phyloP scores from a whole-genome alignment of 129 eudicot genomes.

The Flaveria brownii region DNA sequence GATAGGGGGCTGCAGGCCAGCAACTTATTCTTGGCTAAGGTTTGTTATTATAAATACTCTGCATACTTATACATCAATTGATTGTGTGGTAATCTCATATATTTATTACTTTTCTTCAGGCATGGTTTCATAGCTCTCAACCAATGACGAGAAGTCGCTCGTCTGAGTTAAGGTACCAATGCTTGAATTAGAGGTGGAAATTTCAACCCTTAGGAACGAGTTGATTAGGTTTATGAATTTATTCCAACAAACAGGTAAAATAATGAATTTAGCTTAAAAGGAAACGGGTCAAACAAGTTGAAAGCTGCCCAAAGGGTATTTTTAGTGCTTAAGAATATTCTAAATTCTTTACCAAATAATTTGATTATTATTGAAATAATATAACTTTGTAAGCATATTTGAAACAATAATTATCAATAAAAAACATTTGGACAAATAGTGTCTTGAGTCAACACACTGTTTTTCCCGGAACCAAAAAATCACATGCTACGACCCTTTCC shows the following conservation, averaged over 20 bases:
- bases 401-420: background rate
- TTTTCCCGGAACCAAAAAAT: background rate
- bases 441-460: background rate
- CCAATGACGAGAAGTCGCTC: slow-evolving; percentile 97
- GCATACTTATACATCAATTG: background rate
- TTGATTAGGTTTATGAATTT: slow-evolving; percentile 1
- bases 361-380: background rate
- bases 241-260: slow-evolving; percentile 9
- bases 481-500: background rate
- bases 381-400: background rate
- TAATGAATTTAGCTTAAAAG: background rate
- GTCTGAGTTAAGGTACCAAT: slow-evolving; percentile 71
- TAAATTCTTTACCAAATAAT: background rate
- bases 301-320: slow-evolving; percentile 2
- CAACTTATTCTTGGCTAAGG: slow-evolving; percentile 82
- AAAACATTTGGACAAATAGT: background rate
- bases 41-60: slow-evolving; percentile 20
- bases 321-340: background rate
- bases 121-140: slow-evolving; percentile 93
- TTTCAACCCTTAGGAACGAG: slow-evolving; percentile 1
- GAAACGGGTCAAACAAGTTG: background rate
- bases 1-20: slow-evolving; percentile 69
- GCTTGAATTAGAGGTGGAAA: slow-evolving; percentile 3
- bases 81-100: slow-evolving; percentile 18
- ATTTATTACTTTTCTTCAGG: slow-evolving; percentile 43